Evolutionary conservation across 1,284 basidiomycete species (phyloP).

Genomic region (Melampsora occidentalis): DNA sequence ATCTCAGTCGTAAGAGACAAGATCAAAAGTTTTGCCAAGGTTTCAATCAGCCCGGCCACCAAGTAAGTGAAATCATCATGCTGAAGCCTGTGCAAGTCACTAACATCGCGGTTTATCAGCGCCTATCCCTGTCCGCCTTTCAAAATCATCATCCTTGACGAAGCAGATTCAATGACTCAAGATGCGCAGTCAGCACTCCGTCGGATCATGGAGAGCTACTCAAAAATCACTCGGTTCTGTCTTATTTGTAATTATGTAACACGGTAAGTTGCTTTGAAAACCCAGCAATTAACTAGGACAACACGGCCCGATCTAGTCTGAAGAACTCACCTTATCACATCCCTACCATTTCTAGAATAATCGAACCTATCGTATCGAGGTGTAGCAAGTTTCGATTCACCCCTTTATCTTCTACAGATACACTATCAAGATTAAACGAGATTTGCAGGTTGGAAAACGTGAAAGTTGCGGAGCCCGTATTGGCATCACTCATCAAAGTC

Average conservation of each 20-base stretch:
- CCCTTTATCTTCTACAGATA: conserved; percentile 75
- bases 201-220: conserved; percentile 98
- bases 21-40: conserved; percentile 93
- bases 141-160: conserved; percentile 98
- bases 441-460: conserved; percentile 68
- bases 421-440: conserved; percentile 70
- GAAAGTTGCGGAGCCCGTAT: conserved; percentile 58
- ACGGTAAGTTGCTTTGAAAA: conserved; percentile 62
- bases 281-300: not conserved
- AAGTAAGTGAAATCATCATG: conserved; percentile 44
- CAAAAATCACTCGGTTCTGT: conserved; percentile 94
- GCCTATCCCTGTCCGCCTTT: conserved; percentile 91
- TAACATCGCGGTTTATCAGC: not conserved
- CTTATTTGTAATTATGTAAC: conserved; percentile 99
- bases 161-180: conserved; percentile 99
- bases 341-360: conserved; percentile 67
- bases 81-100: not conserved
- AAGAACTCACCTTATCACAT: conserved; percentile 3
- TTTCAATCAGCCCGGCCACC: conserved; percentile 52
- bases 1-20: conserved; percentile 96
- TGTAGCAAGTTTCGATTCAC: conserved; percentile 99
- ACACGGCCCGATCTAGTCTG: not conserved
- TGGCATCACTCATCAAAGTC: conserved; percentile 70
- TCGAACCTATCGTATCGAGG: conserved; percentile 95
- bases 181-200: conserved; percentile 94